phyloP scores from a whole-genome alignment of 169 alveolate species.

The Fabrea salina region DNA sequence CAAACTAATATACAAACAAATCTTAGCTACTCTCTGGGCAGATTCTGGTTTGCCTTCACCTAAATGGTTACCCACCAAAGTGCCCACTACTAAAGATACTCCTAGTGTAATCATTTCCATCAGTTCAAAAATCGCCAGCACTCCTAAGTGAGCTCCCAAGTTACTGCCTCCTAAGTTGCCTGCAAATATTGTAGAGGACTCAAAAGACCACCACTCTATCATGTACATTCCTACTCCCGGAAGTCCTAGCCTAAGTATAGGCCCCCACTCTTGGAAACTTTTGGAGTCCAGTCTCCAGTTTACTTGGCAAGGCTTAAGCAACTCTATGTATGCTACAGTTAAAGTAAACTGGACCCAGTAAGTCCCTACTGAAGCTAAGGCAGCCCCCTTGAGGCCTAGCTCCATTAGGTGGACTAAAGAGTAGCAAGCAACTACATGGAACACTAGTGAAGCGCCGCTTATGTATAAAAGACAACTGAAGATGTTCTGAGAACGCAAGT shows the following conservation, averaged over 20 bases:
- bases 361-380: too few species aligned
- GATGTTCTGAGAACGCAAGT: neutral
- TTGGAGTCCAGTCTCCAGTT: neutral
- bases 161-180: neutral
- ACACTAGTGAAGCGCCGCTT: neutral
- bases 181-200: neutral
- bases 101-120: constrained; percentile 8
- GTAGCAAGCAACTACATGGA: neutral
- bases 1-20: neutral
- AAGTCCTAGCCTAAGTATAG: neutral
- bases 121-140: neutral
- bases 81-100: neutral
- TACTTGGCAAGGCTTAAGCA: neutral
- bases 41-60: neutral
- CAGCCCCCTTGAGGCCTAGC: too few species aligned
- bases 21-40: neutral
- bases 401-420: too few species aligned
- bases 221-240: neutral
- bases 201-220: constrained; percentile 5
- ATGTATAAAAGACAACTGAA: neutral
- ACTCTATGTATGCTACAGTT: neutral
- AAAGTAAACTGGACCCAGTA: neutral
- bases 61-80: neutral
- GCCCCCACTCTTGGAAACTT: neutral
- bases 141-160: neutral